These are phyloP conservation scores for Acacia crassicarpa DNA, from an alignment of 306 rosid genomes.

Conservation along the genomic window DNA sequence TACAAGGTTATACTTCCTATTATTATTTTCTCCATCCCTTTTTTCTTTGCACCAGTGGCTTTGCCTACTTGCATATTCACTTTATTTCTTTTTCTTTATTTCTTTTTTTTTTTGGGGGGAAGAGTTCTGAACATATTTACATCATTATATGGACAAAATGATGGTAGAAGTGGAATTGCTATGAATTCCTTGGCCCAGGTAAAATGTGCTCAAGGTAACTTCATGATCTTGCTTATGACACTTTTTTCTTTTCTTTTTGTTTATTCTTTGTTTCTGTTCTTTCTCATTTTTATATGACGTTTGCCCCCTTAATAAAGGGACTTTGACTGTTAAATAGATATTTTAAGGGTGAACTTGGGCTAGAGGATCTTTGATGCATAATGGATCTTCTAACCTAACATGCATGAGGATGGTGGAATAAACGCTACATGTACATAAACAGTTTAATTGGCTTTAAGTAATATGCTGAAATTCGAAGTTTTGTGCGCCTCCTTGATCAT, in stretches of 20 bases:
- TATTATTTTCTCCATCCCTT: conserved; percentile 11
- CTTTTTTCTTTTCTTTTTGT: conserved; percentile 1
- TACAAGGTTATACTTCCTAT: conserved; percentile 53
- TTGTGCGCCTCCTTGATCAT: neutral
- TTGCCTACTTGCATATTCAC: conserved; percentile 28
- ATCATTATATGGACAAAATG: conserved; percentile 69
- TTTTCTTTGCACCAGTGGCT: conserved; percentile 8
- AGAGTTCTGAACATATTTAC: conserved; percentile 69
- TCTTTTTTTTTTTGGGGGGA: conserved; percentile 2
- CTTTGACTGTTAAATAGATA: neutral
- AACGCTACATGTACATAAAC: neutral
- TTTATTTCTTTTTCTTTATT: neutral
- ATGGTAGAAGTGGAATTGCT: conserved; percentile 90
- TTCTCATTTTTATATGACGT: neutral
- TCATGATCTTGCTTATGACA: conserved; percentile 2
- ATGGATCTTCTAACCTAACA: conserved; percentile 13
- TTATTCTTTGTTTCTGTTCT: conserved; percentile 10
- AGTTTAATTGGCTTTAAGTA: conserved; percentile 12
- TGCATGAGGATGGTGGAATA: conserved; percentile 24
- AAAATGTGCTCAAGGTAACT: conserved; percentile 81
- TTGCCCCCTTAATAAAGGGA: neutral
- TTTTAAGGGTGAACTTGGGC: neutral
- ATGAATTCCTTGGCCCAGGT: conserved; percentile 81
- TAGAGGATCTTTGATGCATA: conserved; percentile 19
- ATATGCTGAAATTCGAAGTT: neutral